A percentile compares a stretch with the other conserved stretches of the same genome.
Conservation (phyloP, 2,329 filamentous ascomycete species). For the Monilinia aucupariae region DNA sequence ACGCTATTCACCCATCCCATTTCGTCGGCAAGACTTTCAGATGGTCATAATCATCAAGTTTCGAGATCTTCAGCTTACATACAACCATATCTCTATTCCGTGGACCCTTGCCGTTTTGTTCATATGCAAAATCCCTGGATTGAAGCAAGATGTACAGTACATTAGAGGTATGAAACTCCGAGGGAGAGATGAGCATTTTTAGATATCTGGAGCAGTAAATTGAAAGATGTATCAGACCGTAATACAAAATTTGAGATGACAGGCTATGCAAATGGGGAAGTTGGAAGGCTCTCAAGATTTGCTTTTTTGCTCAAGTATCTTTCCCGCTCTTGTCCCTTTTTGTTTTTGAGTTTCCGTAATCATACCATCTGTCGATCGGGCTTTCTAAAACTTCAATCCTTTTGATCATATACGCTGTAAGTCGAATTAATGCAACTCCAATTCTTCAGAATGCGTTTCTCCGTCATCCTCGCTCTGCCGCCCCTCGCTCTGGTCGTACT, state of each 20-base stretch:
- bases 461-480: neutral
- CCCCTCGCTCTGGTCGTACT: conserved; percentile 1
- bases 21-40: too few species aligned
- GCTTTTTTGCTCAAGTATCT: neutral
- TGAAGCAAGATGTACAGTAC: neutral
- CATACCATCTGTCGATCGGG: too few species aligned
- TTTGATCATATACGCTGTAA: neutral
- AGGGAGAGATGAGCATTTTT: neutral
- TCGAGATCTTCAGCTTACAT: neutral
- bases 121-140: too few species aligned
- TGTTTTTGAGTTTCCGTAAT: neutral
- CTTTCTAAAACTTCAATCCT: neutral
- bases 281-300: too few species aligned
- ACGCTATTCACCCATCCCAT: neutral
- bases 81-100: too few species aligned
- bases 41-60: neutral
- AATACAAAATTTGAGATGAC: neutral
- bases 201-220: neutral
- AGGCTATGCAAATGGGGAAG: neutral
- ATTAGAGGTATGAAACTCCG: neutral
- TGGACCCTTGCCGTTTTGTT: too few species aligned
- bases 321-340: too few species aligned
- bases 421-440: neutral
- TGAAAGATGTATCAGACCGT: too few species aligned
- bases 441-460: conserved; percentile 3